Percentiles rank a stretch among this genome's conserved stretches.
Conservation (phyloP, 1,284 basidiomycete species). For the Meripilus lineatus region DNA sequence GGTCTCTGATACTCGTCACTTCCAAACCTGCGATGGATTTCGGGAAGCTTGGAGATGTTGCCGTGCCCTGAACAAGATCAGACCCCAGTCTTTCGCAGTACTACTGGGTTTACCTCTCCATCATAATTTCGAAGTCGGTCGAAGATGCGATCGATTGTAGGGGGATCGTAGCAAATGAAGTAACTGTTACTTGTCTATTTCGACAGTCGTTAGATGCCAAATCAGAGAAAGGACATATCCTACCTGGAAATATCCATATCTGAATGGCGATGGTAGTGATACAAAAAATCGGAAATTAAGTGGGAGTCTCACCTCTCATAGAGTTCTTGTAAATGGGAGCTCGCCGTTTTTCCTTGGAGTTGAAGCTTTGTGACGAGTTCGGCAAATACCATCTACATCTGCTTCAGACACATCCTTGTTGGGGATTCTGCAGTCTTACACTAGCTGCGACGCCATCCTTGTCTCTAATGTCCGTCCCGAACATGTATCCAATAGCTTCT, state of each 20-base stretch:
- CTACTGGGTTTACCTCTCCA: slow-evolving; percentile 27
- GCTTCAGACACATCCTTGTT: background rate
- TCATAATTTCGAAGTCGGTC: slow-evolving; percentile 53
- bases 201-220: background rate
- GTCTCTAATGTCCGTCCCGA: slow-evolving; percentile 70
- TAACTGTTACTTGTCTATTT: slow-evolving; percentile 76
- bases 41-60: slow-evolving; percentile 46
- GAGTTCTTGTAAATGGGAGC: slow-evolving; percentile 53
- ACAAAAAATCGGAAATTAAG: too few species aligned
- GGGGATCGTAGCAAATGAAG: slow-evolving; percentile 66
- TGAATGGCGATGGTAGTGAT: slow-evolving; percentile 20
- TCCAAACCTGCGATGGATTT: slow-evolving; percentile 51
- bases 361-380: slow-evolving; percentile 55
- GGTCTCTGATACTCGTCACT: slow-evolving; percentile 62
- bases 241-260: slow-evolving; percentile 56
- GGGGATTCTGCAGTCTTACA: background rate
- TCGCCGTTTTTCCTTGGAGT: slow-evolving; percentile 47
- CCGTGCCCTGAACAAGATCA: slow-evolving; percentile 13
- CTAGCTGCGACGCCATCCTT: slow-evolving; percentile 80
- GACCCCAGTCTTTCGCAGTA: background rate
- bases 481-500: slow-evolving; percentile 87
- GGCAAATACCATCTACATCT: slow-evolving; percentile 56
- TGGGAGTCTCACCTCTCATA: slow-evolving; percentile 50
- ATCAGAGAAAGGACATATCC: slow-evolving; percentile 11
- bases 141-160: slow-evolving; percentile 66